These are phyloP conservation scores for Hirschioporus abietinus DNA, from an alignment of 768 basidiomycete species.

Conservation along the genomic window DNA sequence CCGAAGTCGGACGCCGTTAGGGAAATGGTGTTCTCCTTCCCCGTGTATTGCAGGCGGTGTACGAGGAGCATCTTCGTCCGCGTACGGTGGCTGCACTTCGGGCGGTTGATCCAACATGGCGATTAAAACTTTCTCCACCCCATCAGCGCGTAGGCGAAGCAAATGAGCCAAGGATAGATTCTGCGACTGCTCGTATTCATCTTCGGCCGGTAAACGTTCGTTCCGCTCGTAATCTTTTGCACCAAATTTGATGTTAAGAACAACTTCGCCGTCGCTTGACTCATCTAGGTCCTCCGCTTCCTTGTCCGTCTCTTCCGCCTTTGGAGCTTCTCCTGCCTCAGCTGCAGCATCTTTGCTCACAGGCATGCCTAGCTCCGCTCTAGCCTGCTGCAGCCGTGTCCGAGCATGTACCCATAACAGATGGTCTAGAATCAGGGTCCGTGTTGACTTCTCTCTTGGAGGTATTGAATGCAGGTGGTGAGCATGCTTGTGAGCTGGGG, in stretches of 20 bases:
- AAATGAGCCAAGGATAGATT: conserved; percentile 57
- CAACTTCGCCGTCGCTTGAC: conserved; percentile 58
- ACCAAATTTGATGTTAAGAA: conserved; percentile 14
- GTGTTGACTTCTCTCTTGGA: conserved; percentile 82
- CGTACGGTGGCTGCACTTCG: conserved; percentile 40
- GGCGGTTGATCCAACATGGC: conserved; percentile 81
- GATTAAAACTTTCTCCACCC: conserved; percentile 75
- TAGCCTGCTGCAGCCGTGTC: conserved; percentile 77
- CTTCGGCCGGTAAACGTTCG: conserved; percentile 30
- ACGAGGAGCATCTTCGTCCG: conserved; percentile 7
- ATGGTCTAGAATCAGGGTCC: conserved; percentile 84
- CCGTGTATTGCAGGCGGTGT: conserved; percentile 5
- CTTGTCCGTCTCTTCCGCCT: conserved; percentile 60
- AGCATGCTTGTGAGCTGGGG: conserved; percentile 83
- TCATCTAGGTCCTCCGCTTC: conserved; percentile 72
- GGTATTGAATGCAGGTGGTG: conserved; percentile 86
- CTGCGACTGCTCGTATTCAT: conserved; percentile 48
- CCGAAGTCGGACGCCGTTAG: conserved; percentile 76
- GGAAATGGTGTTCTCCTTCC: conserved; percentile 29
- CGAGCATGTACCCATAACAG: conserved; percentile 81
- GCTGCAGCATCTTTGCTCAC: conserved; percentile 69
- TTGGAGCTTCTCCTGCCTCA: conserved; percentile 53
- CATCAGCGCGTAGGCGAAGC: conserved; percentile 70
- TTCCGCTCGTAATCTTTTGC: conserved; percentile 39
- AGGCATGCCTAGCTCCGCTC: conserved; percentile 82